Base-by-base conservation (phyloP, 805 yeast genomes). In the Barnettozyma californica region DNA sequence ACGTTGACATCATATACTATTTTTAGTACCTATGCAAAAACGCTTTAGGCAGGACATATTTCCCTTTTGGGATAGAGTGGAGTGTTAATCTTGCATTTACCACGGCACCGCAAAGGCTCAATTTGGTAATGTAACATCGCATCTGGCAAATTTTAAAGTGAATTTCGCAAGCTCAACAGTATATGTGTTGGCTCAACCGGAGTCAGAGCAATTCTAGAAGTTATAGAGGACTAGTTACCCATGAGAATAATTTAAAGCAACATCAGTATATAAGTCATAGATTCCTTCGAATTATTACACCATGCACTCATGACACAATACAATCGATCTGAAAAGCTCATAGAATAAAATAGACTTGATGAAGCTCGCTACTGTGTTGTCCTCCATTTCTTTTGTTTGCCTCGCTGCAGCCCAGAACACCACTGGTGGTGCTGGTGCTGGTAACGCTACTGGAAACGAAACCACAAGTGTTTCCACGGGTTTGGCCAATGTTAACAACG, bases 381-480 rank as follows among this genome's bases (percentile, higher is more conserved):
- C 42, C 18, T 29, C 52, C 16, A n/a, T 46, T n/a, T 18, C 50
- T 33, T 27, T 44, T 19, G 41, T 42, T 25, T 18, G 47, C 34
- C 23, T 34, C 19, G 48, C 46, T 6, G 44, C 49, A 37, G 47
- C 47, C 26, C 42, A 43, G 16, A 43, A 43, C 43, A 37, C n/a
- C 46, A 43, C 45, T 21, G 49, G 36, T 41, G 48, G 43, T 34
- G 35, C 48, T 18, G 53, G 50, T 13, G 42, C 29, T 20, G 49
- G 45, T 26, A 20, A 33, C 35, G 41, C 33, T 33, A 21, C 23
- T 16, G 21, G 21, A 35, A 25, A 11, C 26, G 27, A 20, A n/a
- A 21, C 42, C 23, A 14, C 46, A 27, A 29, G 35, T 19, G 55
- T 53, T 14, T 57, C 64, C 11, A 52, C 57, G 23, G 62, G 60